Evolutionary conservation across 371 early-diverging fungal genomes (phyloP), one percentile per base, ranked within the genome.

Genomic region (Apophysomyces ossiformis): DNA sequence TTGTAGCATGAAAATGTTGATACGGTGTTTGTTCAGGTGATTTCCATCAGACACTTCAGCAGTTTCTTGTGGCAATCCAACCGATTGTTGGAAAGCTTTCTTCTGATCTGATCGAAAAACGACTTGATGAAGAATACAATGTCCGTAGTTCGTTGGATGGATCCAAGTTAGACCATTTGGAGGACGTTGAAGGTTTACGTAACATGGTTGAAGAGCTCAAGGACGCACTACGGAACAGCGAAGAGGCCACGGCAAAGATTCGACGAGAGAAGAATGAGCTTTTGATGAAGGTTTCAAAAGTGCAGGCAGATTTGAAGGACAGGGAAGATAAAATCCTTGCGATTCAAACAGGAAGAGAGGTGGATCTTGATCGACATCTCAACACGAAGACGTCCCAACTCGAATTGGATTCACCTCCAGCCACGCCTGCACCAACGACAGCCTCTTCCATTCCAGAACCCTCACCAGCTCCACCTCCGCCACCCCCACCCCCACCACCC

Each of bases 31-130:
- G 50, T 75, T 5, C 73, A 78, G 85, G 75, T 68, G 61, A 83
- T 70, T 65, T 79, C 66, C 56, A 76, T 63, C 54, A 72, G 60
- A 71, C 71, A 9, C 36, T 81, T 13, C 70, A 74, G 35, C 69
- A 69, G 39, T 81, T 77, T 57, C 59, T 81, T n/a, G 58, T 58
- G 7, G 78, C 81, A 35, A 79, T 81, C 5, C 85, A 85, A 38
- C 84, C 87, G 16, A 86, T 89, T 68, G 80, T 85, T 12, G 87
- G 89, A 7, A 87, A 87, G 59, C 32, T 79, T 9, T 67, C 73
- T 1, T 26, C 67, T 32, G 70, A 72, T 58, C 66, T 41, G 15
- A 32, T 13, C 16, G 26, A 56, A 56, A 47, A 47, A 54, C 58
- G 67, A 37, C 44, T 58, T 8, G 58, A 62, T 16, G 64, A 61